Evolutionary conservation across 148 eudicot species (phyloP).

Genomic region (Simmondsia chinensis): DNA sequence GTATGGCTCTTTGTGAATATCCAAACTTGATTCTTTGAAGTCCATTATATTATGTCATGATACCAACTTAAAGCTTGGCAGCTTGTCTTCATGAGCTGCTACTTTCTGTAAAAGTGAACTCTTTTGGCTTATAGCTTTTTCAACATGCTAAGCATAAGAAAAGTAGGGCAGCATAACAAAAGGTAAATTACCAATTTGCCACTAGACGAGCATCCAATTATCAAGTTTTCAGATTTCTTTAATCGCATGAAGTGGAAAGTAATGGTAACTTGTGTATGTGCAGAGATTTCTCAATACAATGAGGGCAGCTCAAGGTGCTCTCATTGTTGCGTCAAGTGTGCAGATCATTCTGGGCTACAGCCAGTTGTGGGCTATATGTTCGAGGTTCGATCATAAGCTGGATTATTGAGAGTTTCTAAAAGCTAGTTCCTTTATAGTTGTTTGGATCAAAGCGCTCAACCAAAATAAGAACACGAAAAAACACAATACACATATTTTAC

Average conservation of each 20-base stretch:
- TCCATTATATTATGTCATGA: not conserved
- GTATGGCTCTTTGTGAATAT: too few relatives aligned
- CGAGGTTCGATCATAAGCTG: conserved; percentile 43
- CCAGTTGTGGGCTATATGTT: conserved; percentile 96
- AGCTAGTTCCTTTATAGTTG: too few relatives aligned
- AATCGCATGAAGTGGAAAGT: too few relatives aligned
- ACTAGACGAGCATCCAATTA: not conserved
- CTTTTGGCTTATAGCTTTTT: conserved; percentile 13
- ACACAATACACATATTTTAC: too few relatives aligned
- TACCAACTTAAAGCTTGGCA: not conserved
- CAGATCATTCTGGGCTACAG: conserved; percentile 95
- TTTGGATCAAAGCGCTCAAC: too few relatives aligned
- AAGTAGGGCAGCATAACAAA: not conserved
- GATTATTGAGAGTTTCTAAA: too few relatives aligned
- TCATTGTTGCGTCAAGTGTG: conserved; percentile 92
- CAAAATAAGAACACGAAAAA: too few relatives aligned
- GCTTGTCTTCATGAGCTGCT: conserved; percentile 13
- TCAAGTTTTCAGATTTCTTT: too few relatives aligned
- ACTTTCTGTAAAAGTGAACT: conserved; percentile 20
- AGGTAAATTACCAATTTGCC: not conserved
- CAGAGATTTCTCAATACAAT: conserved; percentile 82
- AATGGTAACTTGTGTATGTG: too few relatives aligned
- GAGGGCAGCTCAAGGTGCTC: conserved; percentile 94
- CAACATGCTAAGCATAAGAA: conserved; percentile 8
- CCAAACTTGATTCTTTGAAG: conserved; percentile 19